Evolutionary conservation across 148 eudicot genomes (phyloP), one percentile per base, ranked within the genome.

Genomic region (Rhododendron molle): DNA sequence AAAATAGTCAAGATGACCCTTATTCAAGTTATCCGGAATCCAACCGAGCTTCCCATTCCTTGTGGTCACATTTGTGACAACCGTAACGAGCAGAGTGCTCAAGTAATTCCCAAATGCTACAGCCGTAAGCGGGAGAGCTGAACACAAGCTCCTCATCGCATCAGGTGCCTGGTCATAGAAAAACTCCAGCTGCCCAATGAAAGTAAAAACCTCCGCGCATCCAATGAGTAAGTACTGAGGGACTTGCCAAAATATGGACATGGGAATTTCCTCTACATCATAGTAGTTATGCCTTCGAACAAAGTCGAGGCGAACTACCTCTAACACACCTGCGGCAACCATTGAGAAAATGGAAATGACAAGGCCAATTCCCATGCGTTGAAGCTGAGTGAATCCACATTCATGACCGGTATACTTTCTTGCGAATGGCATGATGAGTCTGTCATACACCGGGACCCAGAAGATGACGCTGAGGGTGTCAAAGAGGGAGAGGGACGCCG

Each of bases 361-460:
- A 20, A 89, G 89, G 16, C 95, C 94, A 26, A 92, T 91, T 3
- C 93, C 95, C 79, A 92, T 92, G 50, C 93, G 85, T 58, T 93
- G 94, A 15, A 93, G 88, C 85, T 88, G 90, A 0, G 94, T 89
- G 88, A 93, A 90, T 0, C 96, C 96, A 2, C 88, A 50, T 52
- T 89, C 88, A 32, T 92, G 87, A 44, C 91, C 90, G 0, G 96
- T 92, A 56, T 82, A 76, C 69, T 49, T 87, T 52, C 88, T 80
- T 3, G 89, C 94, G 0, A 85, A 0, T 50, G 91, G 93, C 23
- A 93, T 84, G 23, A 92, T 86, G 60, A 89, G 50, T 43, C 76
- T 82, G 23, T 92, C 93, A 54, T 92, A 93, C 3, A 92, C 74
- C 0, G 91, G 93, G 3, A 87, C 87, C 91, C 93, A 90, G 77